Evolutionary conservation across 1,284 basidiomycete species (phyloP).

Genomic region (Calocybe gambosa): DNA sequence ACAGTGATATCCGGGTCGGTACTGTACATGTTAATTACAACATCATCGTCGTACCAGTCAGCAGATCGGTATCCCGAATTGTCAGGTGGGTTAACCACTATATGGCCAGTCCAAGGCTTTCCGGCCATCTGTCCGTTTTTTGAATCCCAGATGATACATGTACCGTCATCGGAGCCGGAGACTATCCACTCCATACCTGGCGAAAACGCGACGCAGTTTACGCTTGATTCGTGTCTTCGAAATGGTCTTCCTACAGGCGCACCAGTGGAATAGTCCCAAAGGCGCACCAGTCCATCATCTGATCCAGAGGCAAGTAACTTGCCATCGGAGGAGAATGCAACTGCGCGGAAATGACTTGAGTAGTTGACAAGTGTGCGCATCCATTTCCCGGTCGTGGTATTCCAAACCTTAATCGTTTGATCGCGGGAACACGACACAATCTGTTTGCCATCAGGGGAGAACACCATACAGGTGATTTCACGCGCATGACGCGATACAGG

Average conservation of each 20-base stretch:
- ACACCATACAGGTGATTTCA: constrained; percentile 4
- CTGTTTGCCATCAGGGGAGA: constrained; percentile 1
- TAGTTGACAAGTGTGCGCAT: constrained; percentile 4
- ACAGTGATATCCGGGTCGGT: too few species aligned
- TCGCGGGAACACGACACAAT: constrained; percentile 6
- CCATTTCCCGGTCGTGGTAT: not conserved
- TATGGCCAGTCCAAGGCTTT: not conserved
- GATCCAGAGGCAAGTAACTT: constrained; percentile 5
- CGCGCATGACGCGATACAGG: not conserved
- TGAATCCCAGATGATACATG: not conserved
- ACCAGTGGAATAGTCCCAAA: constrained; percentile 4
- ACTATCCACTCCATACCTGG: not conserved
- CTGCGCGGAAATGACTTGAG: constrained; percentile 5
- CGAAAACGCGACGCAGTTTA: not conserved
- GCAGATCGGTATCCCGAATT: too few species aligned
- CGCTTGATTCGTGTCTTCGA: not conserved
- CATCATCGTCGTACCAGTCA: too few species aligned
- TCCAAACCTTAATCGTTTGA: constrained; percentile 6
- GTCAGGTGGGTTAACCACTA: too few species aligned
- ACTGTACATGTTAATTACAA: too few species aligned
- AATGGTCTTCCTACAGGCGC: not conserved
- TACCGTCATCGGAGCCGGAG: not conserved
- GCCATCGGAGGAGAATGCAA: constrained; percentile 8
- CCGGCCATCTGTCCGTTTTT: not conserved
- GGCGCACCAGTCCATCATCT: constrained; percentile 5